Evolutionary conservation across 257 asterid species (phyloP), one percentile per base, ranked within the genome.

Genomic region (Anisodus acutangulus): DNA sequence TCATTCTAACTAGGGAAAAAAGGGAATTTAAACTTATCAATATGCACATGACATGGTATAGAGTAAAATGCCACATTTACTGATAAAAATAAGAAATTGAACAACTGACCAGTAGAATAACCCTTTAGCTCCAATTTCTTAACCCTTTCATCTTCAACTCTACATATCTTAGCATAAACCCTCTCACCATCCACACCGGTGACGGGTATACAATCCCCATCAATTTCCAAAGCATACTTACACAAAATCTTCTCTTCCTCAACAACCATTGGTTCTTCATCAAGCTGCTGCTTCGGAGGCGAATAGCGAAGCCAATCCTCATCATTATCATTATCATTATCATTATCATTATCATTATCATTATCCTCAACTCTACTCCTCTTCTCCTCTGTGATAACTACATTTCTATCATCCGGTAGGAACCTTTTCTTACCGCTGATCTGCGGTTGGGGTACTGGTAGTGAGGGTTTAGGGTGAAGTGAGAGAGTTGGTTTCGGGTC

Each of bases 101-200:
- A 68, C 53, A 69, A 68, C 90, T 87, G 86, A 95, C 97, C 96
- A 58, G 84, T 87, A 78, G 81, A 83, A 53, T 89, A 88, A 60
- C 88, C 83, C 85, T 85, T 86, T 37, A 85, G 49, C 79, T 72
- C 85, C 89, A 87, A 84, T 69, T 89, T 92, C 90, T 87, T 90
- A 85, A 69, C 85, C 63, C 87, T 92, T 86, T 87, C 91, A 80
- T 87, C 70, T 80, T 87, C 91, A 6, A 72, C 79, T 47, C 92
- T 83, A 66, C 93, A 74, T 74, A 94, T 85, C 97, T 94, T 96
- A 0, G 99, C 98, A 79, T 94, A 96, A 85, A 93, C 97, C 89
- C 98, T 91, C 86, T 94, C 97, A 85, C 99, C 99, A 85, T 93
- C 98, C 89, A 93, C 87, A 79, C 99, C 99, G 2, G 99, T 96